These are phyloP conservation scores for Phytophthora pinifolia DNA, from an alignment of 352 stramenopile genomes.

Conservation along the genomic window DNA sequence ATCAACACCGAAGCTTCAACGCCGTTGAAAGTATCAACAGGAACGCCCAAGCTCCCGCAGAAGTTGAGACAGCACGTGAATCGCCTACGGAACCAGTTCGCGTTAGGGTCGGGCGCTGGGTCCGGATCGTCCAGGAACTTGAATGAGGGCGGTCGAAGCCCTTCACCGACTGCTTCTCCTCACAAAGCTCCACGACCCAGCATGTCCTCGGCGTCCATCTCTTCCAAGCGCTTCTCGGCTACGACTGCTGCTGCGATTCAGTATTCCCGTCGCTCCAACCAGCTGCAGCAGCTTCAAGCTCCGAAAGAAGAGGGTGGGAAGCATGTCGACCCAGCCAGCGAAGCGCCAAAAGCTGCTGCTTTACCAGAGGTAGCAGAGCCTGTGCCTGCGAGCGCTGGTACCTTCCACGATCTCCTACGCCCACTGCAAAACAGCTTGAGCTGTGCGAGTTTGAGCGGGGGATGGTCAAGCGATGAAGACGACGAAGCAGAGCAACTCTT, in stretches of 20 bases:
- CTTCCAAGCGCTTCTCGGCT: conserved; percentile 26
- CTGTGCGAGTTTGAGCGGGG: conserved; percentile 35
- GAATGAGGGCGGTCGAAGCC: conserved; percentile 11
- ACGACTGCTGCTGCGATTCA: conserved; percentile 18
- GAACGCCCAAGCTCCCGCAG: conserved; percentile 40
- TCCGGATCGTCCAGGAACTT: conserved; percentile 20
- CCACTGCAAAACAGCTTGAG: conserved; percentile 63
- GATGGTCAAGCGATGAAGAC: conserved; percentile 39
- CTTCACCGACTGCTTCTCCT: conserved; percentile 11
- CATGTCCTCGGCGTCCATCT: conserved; percentile 4
- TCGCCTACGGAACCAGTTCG: conserved; percentile 48
- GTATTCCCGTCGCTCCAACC: conserved; percentile 39
- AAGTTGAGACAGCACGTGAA: conserved; percentile 59
- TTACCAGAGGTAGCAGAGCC: conserved; percentile 1
- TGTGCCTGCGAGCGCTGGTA: conserved; percentile 5
- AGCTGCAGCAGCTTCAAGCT: conserved; percentile 34
- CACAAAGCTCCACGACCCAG: conserved; percentile 14
- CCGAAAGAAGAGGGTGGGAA: conserved; percentile 15
- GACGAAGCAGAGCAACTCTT: conserved; percentile 36
- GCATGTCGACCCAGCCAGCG: conserved; percentile 1
- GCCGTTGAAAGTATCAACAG: conserved; percentile 7
- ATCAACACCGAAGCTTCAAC: conserved; percentile 3
- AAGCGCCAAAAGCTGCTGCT: neutral
- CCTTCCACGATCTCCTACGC: conserved; percentile 53
- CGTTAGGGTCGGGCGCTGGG: conserved; percentile 18